Base-by-base conservation (phyloP, 2,329 filamentous ascomycete genomes). In the Plenodomus tracheiphilus region DNA sequence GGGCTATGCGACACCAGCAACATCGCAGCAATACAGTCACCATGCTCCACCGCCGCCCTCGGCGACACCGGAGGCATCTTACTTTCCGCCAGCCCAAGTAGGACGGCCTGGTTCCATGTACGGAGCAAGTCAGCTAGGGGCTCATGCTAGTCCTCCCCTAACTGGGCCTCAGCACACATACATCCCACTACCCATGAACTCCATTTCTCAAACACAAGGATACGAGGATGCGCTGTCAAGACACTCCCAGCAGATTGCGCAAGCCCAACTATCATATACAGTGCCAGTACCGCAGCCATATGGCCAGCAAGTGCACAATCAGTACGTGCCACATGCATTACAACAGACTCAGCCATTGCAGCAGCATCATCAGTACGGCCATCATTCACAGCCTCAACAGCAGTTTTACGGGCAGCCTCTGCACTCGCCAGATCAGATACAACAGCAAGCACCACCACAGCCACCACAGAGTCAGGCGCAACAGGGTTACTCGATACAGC, bases 161-260 rank as follows among this genome's bases (percentile, higher is more conserved):
- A 68, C 68, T 39, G 68, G 65, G 42, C 68, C 70, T 41, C 62
- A 66, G 11, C 61, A 68, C 2, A 58, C 65, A 30, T 68, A 72
- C 47, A 61, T 67, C 40, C 66, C 68, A 7, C 66, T 67, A 9
- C 65, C 69, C 25, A 47, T 70, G 20, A 61, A 68, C 28, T 58
- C 65, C 10, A 59, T 49, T 19, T 58, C 59, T 22, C 64, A 68
- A 43, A 44, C 52, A 16, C 63, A 69, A 20, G 63, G 54, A 4
- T 61, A 61, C 39, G 66, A 68, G 36, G 55, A 37, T 37, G 35
- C 35, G 10, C 43, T 39, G 36, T 28, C 18, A 19, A 18, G 19
- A 22, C 38, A 39, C 10, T 47, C 39, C 17, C 55, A 51, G 19
- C 53, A 49, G 30, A 39, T 42, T 19, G 56, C 53, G 25, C 54